Evolutionary conservation across 192 early-diverging fungal species (phyloP), one percentile per base, ranked within the genome.

Genomic region (Haplosporangium gracile): DNA sequence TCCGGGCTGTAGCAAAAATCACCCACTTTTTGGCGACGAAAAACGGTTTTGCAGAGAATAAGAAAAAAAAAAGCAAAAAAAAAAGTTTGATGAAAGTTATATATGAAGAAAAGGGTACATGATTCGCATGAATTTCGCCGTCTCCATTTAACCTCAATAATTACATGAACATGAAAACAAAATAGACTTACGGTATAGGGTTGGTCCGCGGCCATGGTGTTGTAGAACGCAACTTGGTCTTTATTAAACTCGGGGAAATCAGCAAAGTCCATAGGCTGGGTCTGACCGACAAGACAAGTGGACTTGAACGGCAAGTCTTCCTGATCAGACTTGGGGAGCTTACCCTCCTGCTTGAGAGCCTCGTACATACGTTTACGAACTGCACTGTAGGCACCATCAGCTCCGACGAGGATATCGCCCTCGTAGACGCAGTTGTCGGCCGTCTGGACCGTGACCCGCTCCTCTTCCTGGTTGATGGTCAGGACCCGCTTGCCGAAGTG

Each of bases 401-500:
- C 55, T 36, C 76, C 76, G 36, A 74, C 47, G 15, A 53, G 29
- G 36, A 60, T 60, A 60, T 60, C 55, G 24, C n/a, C 36, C 38
- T 72, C 57, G 15, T 43, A 13, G 13, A 24, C 29, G 1, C 75
- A 60, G 4, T 68, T 47, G 42, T 89, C 88, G 3, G 63, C 22
- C 60, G 69, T 79, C 18, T 13, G 55, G 51, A 82, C 72, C 40
- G 40, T 57, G n/a, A 89, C 77, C 29, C 70, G 74, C 36, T 78
- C 57, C 2, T 85, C 70, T 26, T 72, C 11, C 70, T 68, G 51
- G 36, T 24, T 20, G 53, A 82, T 3, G 24, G 70, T 26, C 16
- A 75, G 53, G 22, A 82, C 72, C 43, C 69, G 72, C 24, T 88
- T 83, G 18, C 38, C 51, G 40, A 79, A 75, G 16, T 81, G 79